Percentiles rank a stretch among this genome's conserved stretches.
Conservation (phyloP, 2,329 filamentous ascomycete genomes). For the Aureobasidium sp. region DNA sequence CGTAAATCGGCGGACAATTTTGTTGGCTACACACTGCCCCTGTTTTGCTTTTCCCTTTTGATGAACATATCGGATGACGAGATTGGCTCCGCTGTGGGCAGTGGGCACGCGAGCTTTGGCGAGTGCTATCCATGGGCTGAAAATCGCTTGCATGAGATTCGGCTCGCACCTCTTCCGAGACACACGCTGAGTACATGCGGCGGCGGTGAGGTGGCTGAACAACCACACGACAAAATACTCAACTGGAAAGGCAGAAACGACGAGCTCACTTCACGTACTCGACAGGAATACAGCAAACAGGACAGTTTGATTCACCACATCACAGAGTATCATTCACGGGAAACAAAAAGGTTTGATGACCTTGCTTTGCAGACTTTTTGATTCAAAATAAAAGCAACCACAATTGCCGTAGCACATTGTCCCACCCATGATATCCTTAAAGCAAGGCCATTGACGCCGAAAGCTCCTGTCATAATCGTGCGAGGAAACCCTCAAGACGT, state of each 20-base stretch:
- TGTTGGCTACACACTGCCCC: neutral
- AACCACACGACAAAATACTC: too few relatives aligned
- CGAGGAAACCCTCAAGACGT: conserved; percentile 5
- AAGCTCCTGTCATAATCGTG: conserved; percentile 12
- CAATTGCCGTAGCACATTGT: conserved; percentile 12
- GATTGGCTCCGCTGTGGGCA: neutral
- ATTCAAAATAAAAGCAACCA: conserved; percentile 12
- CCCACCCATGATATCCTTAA: conserved; percentile 13
- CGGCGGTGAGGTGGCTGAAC: neutral
- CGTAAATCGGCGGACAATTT: conserved; percentile 1
- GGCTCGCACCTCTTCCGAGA: neutral
- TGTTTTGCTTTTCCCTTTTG: neutral
- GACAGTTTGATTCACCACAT: neutral
- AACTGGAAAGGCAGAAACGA: too few relatives aligned
- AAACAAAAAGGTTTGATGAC: conserved; percentile 9
- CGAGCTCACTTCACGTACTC: neutral
- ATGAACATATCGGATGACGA: neutral
- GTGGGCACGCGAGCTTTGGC: neutral
- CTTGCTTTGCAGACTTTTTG: conserved; percentile 14
- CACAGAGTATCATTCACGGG: neutral
- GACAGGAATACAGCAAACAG: neutral
- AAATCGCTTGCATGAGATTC: neutral
- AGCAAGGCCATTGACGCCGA: conserved; percentile 14
- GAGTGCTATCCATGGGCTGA: neutral
- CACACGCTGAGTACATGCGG: neutral